Evolutionary conservation across 192 early-diverging fungal species (phyloP).

Genomic region (Rhizoclosmatium globosum): DNA sequence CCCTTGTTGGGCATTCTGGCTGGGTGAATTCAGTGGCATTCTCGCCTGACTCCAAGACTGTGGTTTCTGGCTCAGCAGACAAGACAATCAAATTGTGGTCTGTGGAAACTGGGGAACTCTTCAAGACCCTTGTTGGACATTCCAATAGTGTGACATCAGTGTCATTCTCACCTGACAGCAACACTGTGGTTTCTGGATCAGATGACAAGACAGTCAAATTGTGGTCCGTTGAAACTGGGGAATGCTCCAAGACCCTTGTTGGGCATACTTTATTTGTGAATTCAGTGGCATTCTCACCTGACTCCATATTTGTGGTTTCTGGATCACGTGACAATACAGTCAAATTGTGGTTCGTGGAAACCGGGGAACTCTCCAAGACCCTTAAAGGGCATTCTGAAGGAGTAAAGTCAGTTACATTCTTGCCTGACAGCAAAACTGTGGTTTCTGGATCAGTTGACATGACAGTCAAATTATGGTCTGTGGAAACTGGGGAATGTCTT

Average conservation of each 20-base stretch:
- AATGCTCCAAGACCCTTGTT: background rate
- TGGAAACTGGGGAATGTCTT: background rate
- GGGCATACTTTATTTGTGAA: conserved; percentile 7
- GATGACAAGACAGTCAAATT: conserved; percentile 23
- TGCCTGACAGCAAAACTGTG: conserved; percentile 50
- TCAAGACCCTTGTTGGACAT: no score
- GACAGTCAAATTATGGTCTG: conserved; percentile 19
- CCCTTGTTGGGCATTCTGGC: no score
- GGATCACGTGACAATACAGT: background rate
- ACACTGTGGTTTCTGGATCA: background rate
- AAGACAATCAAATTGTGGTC: no score
- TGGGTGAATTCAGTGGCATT: no score
- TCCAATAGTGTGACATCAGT: background rate
- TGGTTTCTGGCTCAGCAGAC: no score
- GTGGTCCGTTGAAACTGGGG: conserved; percentile 51
- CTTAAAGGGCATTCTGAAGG: conserved; percentile 21
- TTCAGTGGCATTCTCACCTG: conserved; percentile 7
- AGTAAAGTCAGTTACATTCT: conserved; percentile 1
- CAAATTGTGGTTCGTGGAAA: background rate
- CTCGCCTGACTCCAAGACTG: no score
- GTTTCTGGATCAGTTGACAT: conserved; percentile 9
- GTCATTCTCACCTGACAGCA: background rate
- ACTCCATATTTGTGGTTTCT: background rate
- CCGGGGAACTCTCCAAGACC: background rate
- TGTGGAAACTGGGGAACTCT: no score